Base-by-base conservation (phyloP, 2,329 filamentous ascomycete genomes). In the Cladosporium sp. region DNA sequence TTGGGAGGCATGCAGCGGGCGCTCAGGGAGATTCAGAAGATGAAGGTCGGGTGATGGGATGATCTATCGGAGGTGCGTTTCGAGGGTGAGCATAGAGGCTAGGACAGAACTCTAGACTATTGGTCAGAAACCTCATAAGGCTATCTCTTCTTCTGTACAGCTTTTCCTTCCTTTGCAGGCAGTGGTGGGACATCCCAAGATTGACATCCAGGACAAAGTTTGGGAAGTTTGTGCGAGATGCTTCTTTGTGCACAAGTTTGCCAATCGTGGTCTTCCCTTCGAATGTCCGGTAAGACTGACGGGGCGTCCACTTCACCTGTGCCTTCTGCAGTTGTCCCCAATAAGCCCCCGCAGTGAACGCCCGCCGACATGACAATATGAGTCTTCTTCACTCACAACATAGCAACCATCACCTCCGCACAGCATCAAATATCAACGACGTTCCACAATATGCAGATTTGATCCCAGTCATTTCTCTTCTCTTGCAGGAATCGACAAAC, bases 1-100 rank as follows among this genome's bases (percentile, higher is more conserved):
- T 80, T 97, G 69, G 92, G 92, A 71, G 89, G 90, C 23, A 89
- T 99, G 84, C 86, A 85, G 80, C 84, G 94, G 69, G 93, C 93
- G 10, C 78, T 97, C 71, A 86, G 92, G 69, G 88, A 84, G 62
- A 55, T 80, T 59, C 67, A 65, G 57, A 70, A 66, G 52, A 65
- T 65, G 49, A 62, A 62, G 46, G 46, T 52, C 26, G 59, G 31
- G 14, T 62, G 50, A 50, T 46, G 12, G n/a, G 21, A 12, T 21
- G 26, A 63, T 29, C 16, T 11, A 14, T 18, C 11, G 21, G 23
- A 40, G 29, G 23, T 61, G n/a, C n/a, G 28, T 37, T 37, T 5
- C 10, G 26, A 53, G 29, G 11, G 33, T 23, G 55, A 46, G 28
- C 14, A 44, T 46, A 46, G 37, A 62, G 59, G 59, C 21, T 33